These are phyloP conservation scores for Vigna hirtella DNA, from an alignment of 306 rosid species.

Conservation along the genomic window DNA sequence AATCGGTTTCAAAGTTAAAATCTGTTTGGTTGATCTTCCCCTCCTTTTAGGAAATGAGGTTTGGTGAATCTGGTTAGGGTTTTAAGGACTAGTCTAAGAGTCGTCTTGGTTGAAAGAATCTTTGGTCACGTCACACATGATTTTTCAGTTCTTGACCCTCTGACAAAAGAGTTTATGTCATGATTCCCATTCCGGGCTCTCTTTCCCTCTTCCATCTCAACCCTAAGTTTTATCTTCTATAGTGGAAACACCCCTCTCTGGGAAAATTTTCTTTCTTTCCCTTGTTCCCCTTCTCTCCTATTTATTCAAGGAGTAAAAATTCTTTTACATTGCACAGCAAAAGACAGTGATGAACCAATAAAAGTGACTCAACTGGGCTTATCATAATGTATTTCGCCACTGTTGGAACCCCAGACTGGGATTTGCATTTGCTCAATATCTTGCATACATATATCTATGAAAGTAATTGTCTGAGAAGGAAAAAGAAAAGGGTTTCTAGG, in stretches of 20 bases:
- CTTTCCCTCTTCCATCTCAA: slow-evolving; percentile 49
- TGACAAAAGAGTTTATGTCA: slow-evolving; percentile 75
- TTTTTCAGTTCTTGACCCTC: slow-evolving; percentile 73
- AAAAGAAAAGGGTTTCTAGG: slow-evolving; percentile 32
- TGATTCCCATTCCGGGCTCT: slow-evolving; percentile 57
- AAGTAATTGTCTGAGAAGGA: slow-evolving; percentile 40
- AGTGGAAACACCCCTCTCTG: slow-evolving; percentile 37
- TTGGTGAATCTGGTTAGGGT: slow-evolving; percentile 69
- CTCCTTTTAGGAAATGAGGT: slow-evolving; percentile 48
- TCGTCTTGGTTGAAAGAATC: slow-evolving; percentile 63
- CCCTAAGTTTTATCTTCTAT: slow-evolving; percentile 55
- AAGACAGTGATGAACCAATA: slow-evolving; percentile 52
- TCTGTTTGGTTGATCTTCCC: slow-evolving; percentile 46
- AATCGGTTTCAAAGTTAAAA: slow-evolving; percentile 37
- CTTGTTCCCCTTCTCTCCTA: slow-evolving; percentile 24
- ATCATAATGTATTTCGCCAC: slow-evolving; percentile 52
- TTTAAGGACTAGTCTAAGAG: slow-evolving; percentile 54
- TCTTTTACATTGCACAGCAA: slow-evolving; percentile 41
- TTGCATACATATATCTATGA: slow-evolving; percentile 61
- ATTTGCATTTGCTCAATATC: slow-evolving; percentile 60
- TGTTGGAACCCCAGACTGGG: slow-evolving; percentile 51
- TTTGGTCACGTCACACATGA: slow-evolving; percentile 84
- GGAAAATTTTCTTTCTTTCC: slow-evolving; percentile 34
- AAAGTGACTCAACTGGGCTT: slow-evolving; percentile 41
- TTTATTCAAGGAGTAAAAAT: slow-evolving; percentile 38